Evolutionary conservation across 495 filamentous ascomycete species (phyloP).

Genomic region (Haplographium delicatum): DNA sequence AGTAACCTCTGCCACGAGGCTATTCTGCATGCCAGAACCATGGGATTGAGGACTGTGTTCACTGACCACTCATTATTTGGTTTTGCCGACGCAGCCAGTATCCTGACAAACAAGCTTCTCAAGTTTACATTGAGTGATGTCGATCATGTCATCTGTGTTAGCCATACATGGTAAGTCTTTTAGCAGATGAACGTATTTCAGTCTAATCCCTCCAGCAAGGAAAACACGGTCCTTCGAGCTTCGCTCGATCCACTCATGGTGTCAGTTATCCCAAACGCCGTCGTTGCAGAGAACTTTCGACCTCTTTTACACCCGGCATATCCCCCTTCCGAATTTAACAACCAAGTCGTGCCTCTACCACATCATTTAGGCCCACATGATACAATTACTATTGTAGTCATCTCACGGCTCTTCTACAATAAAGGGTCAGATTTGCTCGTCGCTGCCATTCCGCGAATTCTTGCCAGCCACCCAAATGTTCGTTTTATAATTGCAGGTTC

Average conservation of each 20-base stretch:
- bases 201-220: conserved; percentile 60
- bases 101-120: conserved; percentile 91
- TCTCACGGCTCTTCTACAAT: conserved; percentile 97
- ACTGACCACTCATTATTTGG: conserved; percentile 98
- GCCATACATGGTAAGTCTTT: conserved; percentile 77
- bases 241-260: conserved; percentile 95
- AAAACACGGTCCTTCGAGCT: conserved; percentile 93
- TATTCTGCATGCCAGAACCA: conserved; percentile 90
- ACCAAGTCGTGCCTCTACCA: conserved; percentile 29
- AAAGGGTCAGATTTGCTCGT: conserved; percentile 96
- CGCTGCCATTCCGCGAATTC: conserved; percentile 87
- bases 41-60: conserved; percentile 93
- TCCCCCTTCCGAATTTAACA: conserved; percentile 22
- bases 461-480: conserved; percentile 82
- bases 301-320: conserved; percentile 48
- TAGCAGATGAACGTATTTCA: not conserved
- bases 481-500: conserved; percentile 96
- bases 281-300: conserved; percentile 92
- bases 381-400: conserved; percentile 91
- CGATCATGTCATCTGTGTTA: conserved; percentile 96
- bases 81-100: conserved; percentile 93
- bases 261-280: conserved; percentile 94
- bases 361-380: conserved; percentile 66
- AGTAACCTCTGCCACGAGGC: conserved; percentile 92
- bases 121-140: conserved; percentile 97